phyloP scores from a whole-genome alignment of 2,329 filamentous ascomycete species.

The Trichoderma sp. region DNA sequence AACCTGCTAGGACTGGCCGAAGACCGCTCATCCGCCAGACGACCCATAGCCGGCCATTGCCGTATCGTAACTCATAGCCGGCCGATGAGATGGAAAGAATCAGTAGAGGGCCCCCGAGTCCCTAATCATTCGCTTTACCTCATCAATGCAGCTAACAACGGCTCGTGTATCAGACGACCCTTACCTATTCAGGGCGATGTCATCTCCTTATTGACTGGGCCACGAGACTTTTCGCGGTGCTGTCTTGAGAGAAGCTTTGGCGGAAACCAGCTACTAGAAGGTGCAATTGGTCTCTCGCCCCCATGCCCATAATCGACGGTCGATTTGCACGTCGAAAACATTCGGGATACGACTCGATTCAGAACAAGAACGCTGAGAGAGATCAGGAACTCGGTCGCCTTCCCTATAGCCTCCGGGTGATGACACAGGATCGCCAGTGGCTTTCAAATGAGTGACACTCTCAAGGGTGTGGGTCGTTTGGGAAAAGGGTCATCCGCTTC shows the following conservation, averaged over 20 bases:
- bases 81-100: too few relatives aligned
- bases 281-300: too few relatives aligned
- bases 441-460: slow-evolving; percentile 64
- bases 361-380: slow-evolving; percentile 56
- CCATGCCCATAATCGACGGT: too few relatives aligned
- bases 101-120: too few relatives aligned
- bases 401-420: slow-evolving; percentile 67
- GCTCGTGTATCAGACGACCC: too few relatives aligned
- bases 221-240: slow-evolving; percentile 43
- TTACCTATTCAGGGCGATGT: slow-evolving; percentile 70
- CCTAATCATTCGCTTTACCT: too few relatives aligned
- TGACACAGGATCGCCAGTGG: slow-evolving; percentile 77
- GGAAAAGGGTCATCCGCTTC: too few relatives aligned
- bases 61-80: too few relatives aligned
- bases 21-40: slow-evolving; percentile 57
- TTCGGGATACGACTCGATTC: slow-evolving; percentile 58
- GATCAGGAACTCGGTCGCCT: slow-evolving; percentile 60
- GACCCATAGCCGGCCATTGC: slow-evolving; percentile 59
- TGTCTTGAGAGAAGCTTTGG: too few relatives aligned
- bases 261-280: too few relatives aligned
- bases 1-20: too few relatives aligned
- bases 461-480: slow-evolving; percentile 60
- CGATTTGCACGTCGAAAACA: slow-evolving; percentile 40
- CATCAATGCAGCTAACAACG: too few relatives aligned
- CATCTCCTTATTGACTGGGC: slow-evolving; percentile 80